These are phyloP conservation scores for Mastigamoeba balamuthi DNA, from an alignment of 78 protist genomes.

Conservation along the genomic window DNA sequence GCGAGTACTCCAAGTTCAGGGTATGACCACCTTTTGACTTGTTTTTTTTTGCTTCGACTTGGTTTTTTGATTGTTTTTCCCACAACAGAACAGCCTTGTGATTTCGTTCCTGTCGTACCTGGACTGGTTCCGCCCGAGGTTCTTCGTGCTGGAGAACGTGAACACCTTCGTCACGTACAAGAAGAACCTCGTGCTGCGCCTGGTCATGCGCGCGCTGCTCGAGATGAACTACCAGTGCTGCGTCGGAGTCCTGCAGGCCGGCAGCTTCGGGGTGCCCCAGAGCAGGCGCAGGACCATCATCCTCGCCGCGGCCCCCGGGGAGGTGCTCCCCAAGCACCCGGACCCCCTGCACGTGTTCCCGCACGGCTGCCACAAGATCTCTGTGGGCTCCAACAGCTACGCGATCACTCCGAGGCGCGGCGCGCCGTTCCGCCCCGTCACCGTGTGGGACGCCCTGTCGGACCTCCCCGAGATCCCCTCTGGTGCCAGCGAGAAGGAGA, in stretches of 20 bases:
- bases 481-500: neutral
- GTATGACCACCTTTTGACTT: neutral
- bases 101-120: neutral
- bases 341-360: neutral
- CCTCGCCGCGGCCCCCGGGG: neutral
- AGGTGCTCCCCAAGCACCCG: neutral
- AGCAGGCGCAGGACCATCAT: neutral
- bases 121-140: neutral
- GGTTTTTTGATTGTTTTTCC: no score
- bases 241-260: neutral
- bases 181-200: neutral
- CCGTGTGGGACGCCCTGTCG: neutral
- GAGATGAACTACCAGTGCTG: neutral
- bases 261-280: slow-evolving; percentile 5
- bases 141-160: neutral
- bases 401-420: no score
- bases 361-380: neutral
- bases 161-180: neutral
- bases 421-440: neutral
- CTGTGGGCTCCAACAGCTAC: neutral
- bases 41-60: no score
- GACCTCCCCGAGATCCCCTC: neutral
- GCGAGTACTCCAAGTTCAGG: neutral
- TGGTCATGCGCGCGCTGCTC: neutral
- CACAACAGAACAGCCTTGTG: neutral